These are phyloP conservation scores for Aureobasidium sp. DNA, from an alignment of 2,329 filamentous ascomycete genomes.

Conservation along the genomic window DNA sequence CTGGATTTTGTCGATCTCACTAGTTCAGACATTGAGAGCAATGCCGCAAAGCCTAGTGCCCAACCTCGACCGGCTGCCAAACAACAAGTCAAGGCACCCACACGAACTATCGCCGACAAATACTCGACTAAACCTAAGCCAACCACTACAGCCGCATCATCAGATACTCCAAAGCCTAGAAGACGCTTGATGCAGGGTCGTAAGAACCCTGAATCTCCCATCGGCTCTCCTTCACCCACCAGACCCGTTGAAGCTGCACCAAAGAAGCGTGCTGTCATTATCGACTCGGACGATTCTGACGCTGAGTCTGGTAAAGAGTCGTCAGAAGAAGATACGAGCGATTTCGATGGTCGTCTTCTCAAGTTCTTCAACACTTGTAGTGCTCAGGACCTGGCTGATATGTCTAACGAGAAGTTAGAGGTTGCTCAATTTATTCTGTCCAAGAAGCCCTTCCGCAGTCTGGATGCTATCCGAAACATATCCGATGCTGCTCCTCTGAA, in stretches of 20 bases:
- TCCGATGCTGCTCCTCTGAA: constrained; percentile 41
- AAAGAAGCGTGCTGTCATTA: constrained; percentile 20
- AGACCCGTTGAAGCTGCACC: constrained; percentile 11
- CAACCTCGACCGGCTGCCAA: constrained; percentile 40
- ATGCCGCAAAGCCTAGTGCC: constrained; percentile 13
- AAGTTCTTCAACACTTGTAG: constrained; percentile 77
- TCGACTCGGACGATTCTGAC: constrained; percentile 25
- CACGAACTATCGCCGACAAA: constrained; percentile 43
- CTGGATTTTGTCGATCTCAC: constrained; percentile 20
- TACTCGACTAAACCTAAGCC: constrained; percentile 16
- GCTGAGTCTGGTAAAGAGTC: constrained; percentile 10
- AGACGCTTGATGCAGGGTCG: constrained; percentile 43
- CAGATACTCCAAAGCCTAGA: constrained; percentile 17
- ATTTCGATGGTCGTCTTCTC: constrained; percentile 52
- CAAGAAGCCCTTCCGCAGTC: constrained; percentile 61
- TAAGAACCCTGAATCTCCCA: constrained; percentile 25
- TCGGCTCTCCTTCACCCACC: constrained; percentile 13
- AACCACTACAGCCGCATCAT: constrained; percentile 12
- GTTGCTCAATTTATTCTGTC: constrained; percentile 61
- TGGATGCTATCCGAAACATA: constrained; percentile 60
- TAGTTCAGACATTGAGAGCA: constrained; percentile 31
- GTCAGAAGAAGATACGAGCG: constrained; percentile 16
- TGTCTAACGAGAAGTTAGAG: constrained; percentile 65
- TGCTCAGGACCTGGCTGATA: constrained; percentile 66
- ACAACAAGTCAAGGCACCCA: constrained; percentile 46